phyloP scores from a whole-genome alignment of 495 filamentous ascomycete species.

The Daldinia caldariorum region DNA sequence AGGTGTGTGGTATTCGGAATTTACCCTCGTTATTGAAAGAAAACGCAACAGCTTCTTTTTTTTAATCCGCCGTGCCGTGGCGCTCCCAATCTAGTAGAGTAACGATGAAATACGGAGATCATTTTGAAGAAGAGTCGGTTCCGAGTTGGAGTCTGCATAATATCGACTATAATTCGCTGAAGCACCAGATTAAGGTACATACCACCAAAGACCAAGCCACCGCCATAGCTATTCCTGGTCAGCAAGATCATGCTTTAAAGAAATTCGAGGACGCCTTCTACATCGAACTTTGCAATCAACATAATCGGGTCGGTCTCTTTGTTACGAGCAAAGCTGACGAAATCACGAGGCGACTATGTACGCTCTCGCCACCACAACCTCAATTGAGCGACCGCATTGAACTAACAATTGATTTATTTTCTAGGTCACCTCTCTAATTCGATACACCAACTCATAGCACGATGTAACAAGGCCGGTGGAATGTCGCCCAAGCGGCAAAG shows the following conservation, averaged over 20 bases:
- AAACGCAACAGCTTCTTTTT: conserved; percentile 16
- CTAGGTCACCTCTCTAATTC: conserved; percentile 63
- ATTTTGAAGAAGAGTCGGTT: conserved; percentile 66
- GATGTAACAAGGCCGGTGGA: conserved; percentile 49
- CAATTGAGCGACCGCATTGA: conserved; percentile 19
- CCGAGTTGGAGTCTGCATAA: conserved; percentile 68
- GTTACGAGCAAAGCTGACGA: conserved; percentile 77
- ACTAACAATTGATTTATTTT: conserved; percentile 10
- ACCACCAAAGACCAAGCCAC: conserved; percentile 69
- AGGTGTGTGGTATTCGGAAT: conserved; percentile 6
- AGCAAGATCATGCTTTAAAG: conserved; percentile 59
- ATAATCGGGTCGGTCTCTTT: conserved; percentile 74
- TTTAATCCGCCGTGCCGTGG: conserved; percentile 25
- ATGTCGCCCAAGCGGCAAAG: conserved; percentile 53
- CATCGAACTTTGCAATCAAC: conserved; percentile 68
- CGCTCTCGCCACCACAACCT: conserved; percentile 29
- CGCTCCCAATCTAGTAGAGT: conserved; percentile 23
- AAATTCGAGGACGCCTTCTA: conserved; percentile 72
- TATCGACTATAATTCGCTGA: conserved; percentile 80
- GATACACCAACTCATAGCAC: conserved; percentile 59
- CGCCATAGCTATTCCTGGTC: conserved; percentile 73
- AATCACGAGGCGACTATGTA: conserved; percentile 69
- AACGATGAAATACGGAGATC: conserved; percentile 75
- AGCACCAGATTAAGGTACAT: conserved; percentile 75
- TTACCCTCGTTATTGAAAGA: not conserved